Conservation (phyloP, 2,329 filamentous ascomycete species). For the Fusarium liriodendri region DNA sequence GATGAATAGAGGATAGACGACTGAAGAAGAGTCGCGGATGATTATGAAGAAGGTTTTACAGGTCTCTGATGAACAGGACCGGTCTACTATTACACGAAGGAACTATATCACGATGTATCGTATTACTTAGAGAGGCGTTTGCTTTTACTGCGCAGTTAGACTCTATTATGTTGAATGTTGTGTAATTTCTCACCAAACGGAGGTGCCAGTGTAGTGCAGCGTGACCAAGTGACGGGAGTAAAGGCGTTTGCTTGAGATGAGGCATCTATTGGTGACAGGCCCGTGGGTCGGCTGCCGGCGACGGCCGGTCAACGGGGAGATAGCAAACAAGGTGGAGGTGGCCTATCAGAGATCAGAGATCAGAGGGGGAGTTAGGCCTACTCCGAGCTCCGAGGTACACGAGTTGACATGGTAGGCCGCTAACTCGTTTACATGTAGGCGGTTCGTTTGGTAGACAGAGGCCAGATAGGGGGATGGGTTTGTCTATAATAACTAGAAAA, state of each 20-base stretch:
- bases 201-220: not conserved
- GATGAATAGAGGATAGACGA: conserved; percentile 16
- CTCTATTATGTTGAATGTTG: conserved; percentile 31
- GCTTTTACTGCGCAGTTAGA: conserved; percentile 35
- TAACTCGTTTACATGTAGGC: not conserved
- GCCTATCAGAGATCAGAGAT: conserved; percentile 37
- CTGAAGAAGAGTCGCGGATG: conserved; percentile 36
- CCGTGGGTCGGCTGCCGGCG: conserved; percentile 41
- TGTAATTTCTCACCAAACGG: conserved; percentile 11
- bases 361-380: conserved; percentile 20
- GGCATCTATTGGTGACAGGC: not conserved
- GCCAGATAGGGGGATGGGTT: not conserved
- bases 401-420: conserved; percentile 1
- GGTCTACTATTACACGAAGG: conserved; percentile 31
- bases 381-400: conserved; percentile 11
- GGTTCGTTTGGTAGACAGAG: not conserved
- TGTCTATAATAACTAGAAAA: not conserved
- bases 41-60: conserved; percentile 40
- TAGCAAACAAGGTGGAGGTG: conserved; percentile 29
- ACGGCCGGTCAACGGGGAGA: conserved; percentile 30
- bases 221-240: not conserved
- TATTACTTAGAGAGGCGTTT: conserved; percentile 42
- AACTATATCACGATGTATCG: conserved; percentile 43
- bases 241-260: not conserved
- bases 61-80: conserved; percentile 31